These are phyloP conservation scores for Saprolegnia parasitica DNA, from an alignment of 352 stramenopile genomes.

Conservation along the genomic window DNA sequence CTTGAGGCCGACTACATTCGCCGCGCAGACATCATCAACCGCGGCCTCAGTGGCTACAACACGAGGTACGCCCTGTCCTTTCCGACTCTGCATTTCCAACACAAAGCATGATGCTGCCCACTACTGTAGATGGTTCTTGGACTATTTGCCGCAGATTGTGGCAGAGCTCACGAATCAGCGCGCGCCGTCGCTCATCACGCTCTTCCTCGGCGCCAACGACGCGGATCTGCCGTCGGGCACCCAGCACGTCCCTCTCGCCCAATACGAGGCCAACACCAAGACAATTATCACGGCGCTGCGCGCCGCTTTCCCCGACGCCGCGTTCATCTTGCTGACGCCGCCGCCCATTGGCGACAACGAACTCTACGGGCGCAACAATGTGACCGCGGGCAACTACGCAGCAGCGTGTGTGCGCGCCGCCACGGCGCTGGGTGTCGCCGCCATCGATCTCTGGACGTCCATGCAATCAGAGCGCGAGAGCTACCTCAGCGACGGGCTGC, in stretches of 20 bases:
- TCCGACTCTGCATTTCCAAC: not conserved
- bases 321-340: constrained; percentile 9
- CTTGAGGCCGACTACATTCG: constrained; percentile 27
- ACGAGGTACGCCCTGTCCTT: constrained; percentile 32
- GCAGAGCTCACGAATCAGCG: not conserved
- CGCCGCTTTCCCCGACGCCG: not conserved
- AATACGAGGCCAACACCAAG: not conserved
- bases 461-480: not conserved
- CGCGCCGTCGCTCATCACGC: constrained; percentile 1
- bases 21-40: constrained; percentile 39
- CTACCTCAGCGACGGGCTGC: constrained; percentile 19
- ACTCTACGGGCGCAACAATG: constrained; percentile 7
- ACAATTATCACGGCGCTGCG: not conserved
- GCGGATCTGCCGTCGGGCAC: not conserved
- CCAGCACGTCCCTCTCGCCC: constrained; percentile 2
- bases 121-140: not conserved
- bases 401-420: not conserved
- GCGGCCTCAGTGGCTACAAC: constrained; percentile 64
- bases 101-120: not conserved
- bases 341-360: constrained; percentile 3
- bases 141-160: not conserved
- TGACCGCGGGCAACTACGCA: not conserved
- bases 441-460: constrained; percentile 12
- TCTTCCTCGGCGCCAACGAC: constrained; percentile 23
- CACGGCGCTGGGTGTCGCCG: not conserved